A percentile compares a stretch with the other conserved stretches of the same genome.
phyloP scores from a whole-genome alignment of 768 basidiomycete species.

The Boletus speciosus region DNA sequence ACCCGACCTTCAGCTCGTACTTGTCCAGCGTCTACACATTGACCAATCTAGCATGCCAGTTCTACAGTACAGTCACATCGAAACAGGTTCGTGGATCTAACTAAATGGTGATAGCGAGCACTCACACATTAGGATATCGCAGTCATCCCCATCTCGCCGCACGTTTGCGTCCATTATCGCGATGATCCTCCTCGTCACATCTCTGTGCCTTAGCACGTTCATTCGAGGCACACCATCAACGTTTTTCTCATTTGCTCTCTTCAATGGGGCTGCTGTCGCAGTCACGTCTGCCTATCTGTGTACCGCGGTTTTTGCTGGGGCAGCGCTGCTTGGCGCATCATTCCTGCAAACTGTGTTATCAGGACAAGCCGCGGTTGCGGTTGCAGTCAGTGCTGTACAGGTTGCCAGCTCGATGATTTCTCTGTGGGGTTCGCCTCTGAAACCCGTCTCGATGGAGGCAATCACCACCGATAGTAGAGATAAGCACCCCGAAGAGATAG shows the following conservation, averaged over 20 bases:
- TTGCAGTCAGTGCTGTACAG: slow-evolving; percentile 76
- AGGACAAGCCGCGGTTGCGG: slow-evolving; percentile 83
- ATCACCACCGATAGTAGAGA: slow-evolving; percentile 17
- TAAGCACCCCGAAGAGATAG: slow-evolving; percentile 58
- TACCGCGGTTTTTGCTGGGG: slow-evolving; percentile 74
- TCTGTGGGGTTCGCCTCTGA: slow-evolving; percentile 42
- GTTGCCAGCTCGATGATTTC: slow-evolving; percentile 61
- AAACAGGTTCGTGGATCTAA: slow-evolving; percentile 50
- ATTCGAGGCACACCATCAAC: slow-evolving; percentile 46
- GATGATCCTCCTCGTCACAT: slow-evolving; percentile 50
- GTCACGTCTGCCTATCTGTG: slow-evolving; percentile 71
- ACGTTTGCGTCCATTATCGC: slow-evolving; percentile 49
- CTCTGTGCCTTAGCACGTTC: slow-evolving; percentile 67
- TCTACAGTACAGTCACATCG: slow-evolving; percentile 67
- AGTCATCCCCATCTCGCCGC: slow-evolving; percentile 62
- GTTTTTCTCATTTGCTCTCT: slow-evolving; percentile 65
- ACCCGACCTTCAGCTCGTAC: slow-evolving; percentile 61
- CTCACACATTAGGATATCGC: slow-evolving; percentile 7
- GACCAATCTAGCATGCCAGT: slow-evolving; percentile 66
- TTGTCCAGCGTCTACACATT: slow-evolving; percentile 61
- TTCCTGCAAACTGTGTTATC: slow-evolving; percentile 76
- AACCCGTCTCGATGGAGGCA: slow-evolving; percentile 19
- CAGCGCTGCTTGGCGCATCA: slow-evolving; percentile 71
- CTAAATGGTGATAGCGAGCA: neutral
- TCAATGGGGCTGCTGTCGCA: slow-evolving; percentile 58